These are phyloP conservation scores for Cichorium intybus DNA, from an alignment of 140 eudicot genomes.

Conservation along the genomic window DNA sequence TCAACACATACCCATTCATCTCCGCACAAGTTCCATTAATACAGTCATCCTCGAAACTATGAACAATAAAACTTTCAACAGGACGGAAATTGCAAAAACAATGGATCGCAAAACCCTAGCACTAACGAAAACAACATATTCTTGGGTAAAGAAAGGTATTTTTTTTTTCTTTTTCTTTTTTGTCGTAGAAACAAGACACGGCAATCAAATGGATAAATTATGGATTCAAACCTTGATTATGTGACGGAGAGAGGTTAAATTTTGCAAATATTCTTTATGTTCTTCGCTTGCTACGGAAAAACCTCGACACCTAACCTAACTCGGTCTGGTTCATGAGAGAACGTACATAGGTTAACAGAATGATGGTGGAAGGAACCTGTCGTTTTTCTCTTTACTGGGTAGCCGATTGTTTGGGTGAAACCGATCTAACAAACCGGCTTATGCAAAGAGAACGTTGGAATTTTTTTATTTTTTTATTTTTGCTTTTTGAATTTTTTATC, in stretches of 20 bases:
- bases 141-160: not conserved
- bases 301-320: slow-evolving; percentile 20
- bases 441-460: too few species aligned
- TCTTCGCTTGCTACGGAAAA: slow-evolving; percentile 11
- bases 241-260: not conserved
- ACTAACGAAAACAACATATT: slow-evolving; percentile 9
- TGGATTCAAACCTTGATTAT: slow-evolving; percentile 23
- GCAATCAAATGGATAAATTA: not conserved
- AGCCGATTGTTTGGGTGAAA: too few species aligned
- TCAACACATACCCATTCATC: not conserved
- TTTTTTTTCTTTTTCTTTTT: too few species aligned
- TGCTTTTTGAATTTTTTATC: too few species aligned
- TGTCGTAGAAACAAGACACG: not conserved
- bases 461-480: too few species aligned
- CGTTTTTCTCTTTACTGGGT: not conserved
- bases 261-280: not conserved
- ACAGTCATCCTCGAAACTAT: not conserved
- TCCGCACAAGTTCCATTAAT: not conserved
- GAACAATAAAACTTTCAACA: not conserved
- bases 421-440: too few species aligned
- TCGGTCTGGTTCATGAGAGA: slow-evolving; percentile 4
- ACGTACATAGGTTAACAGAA: not conserved
- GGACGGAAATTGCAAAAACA: not conserved
- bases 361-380: not conserved
- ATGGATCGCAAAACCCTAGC: slow-evolving; percentile 27